Percentiles rank a stretch among this genome's conserved stretches.
Conservation (phyloP, 1,284 basidiomycete genomes). For the Retiboletus flavoniger region DNA sequence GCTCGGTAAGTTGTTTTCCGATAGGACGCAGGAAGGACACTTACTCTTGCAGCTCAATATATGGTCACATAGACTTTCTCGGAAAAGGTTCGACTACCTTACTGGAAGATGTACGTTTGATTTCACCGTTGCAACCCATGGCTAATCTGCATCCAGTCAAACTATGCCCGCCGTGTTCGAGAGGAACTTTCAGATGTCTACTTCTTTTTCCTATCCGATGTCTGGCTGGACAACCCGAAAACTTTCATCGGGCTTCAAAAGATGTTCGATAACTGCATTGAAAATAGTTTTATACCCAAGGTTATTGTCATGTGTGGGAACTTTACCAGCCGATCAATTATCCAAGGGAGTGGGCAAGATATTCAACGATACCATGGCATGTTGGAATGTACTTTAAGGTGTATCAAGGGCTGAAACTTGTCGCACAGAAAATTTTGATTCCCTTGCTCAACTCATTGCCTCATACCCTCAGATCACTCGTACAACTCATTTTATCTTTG, state of each 20-base stretch:
- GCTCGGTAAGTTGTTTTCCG: conserved; percentile 57
- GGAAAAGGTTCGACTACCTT: conserved; percentile 89
- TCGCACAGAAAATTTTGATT: conserved; percentile 76
- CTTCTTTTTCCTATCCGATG: conserved; percentile 94
- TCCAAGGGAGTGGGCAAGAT: conserved; percentile 75
- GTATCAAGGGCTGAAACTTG: conserved; percentile 5
- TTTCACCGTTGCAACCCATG: neutral
- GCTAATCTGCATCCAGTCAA: conserved; percentile 43
- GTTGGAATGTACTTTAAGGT: conserved; percentile 6
- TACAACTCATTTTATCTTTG: conserved; percentile 87
- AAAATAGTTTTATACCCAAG: conserved; percentile 81
- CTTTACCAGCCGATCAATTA: conserved; percentile 82
- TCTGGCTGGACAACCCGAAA: conserved; percentile 89
- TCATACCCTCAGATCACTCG: conserved; percentile 77
- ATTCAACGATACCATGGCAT: conserved; percentile 83
- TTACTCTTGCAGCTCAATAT: conserved; percentile 64
- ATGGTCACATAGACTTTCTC: conserved; percentile 93
- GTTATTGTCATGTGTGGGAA: conserved; percentile 94
- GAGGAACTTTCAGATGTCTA: conserved; percentile 74
- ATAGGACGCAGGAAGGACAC: neutral
- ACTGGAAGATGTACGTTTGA: conserved; percentile 79
- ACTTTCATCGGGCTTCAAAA: conserved; percentile 78
- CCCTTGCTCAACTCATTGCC: conserved; percentile 80
- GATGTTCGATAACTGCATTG: conserved; percentile 91
- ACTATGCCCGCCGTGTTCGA: conserved; percentile 58